Evolutionary conservation across 805 yeast species (phyloP), one percentile per base, ranked within the genome.

Genomic region (Candida qinlingensis): DNA sequence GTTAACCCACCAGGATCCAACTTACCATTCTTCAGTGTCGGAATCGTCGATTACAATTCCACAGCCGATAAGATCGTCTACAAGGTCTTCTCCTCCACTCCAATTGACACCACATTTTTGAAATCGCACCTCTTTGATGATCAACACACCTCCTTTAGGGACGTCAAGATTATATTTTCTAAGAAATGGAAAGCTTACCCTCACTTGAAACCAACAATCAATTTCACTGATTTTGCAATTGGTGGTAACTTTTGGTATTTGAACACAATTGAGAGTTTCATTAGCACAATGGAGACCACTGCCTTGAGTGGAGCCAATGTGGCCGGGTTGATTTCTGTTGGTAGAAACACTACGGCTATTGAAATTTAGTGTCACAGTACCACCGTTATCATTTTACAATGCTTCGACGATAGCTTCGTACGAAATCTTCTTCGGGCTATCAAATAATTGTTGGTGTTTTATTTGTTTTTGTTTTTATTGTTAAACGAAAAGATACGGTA

Each of bases 281-380:
- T 74, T 45, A 72, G 77, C 47, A 76, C 80, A 0, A 74, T 76
- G 80, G 81, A 76, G 52, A 75, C 81, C 0, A 63, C 73, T 11
- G 73, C 78, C 1, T 54, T 76, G 30, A 71, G 75, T 1, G 80
- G 80, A 27, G 77, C 77, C 19, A 70, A 70, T 47, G 75, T 72
- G 28, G 80, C 81, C 4, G 75, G 70, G 1, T 57, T 74, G 40
- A 65, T 76, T 4, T 55, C 69, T 7, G 5, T 33, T 3, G 68
- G 64, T 1, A 46, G 45, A 30, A 67, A 67, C 42, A 60, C 61
- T 0, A 58, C 65, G 2, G 55, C 46, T 35, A 42, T 65, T 12
- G 38, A 39, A 3, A 48, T 60, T 11, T 62, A 62, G 19, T 19
- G 19, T 19, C 19, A 19, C 19, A 19, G 19, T 19, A 19, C 19